These are phyloP conservation scores for Boletus pseudo-olivaceus DNA, from an alignment of 768 basidiomycete genomes.

Conservation along the genomic window DNA sequence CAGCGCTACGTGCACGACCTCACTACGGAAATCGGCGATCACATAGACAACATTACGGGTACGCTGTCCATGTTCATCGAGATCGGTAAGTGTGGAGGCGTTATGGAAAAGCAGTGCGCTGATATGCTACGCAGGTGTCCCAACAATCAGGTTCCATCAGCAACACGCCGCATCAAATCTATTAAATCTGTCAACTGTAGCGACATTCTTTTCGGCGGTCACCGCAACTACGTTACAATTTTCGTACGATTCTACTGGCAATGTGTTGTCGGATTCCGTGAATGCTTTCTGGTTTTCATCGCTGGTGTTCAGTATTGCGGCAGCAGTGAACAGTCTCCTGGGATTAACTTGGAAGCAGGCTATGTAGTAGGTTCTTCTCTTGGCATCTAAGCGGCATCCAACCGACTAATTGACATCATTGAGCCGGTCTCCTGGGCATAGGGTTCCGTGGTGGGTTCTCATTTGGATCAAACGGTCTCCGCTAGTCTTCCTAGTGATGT, in stretches of 20 bases:
- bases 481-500: slow-evolving; percentile 78
- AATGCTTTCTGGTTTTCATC: slow-evolving; percentile 56
- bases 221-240: slow-evolving; percentile 50
- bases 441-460: slow-evolving; percentile 56
- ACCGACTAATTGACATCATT: slow-evolving; percentile 18
- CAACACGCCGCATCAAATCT: slow-evolving; percentile 49
- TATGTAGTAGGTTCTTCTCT: slow-evolving; percentile 44
- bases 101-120: slow-evolving; percentile 18
- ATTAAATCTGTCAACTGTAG: slow-evolving; percentile 49
- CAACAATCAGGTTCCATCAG: slow-evolving; percentile 53
- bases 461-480: slow-evolving; percentile 88
- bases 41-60: slow-evolving; percentile 48
- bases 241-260: slow-evolving; percentile 36
- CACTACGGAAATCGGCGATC: slow-evolving; percentile 49
- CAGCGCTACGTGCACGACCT: slow-evolving; percentile 55
- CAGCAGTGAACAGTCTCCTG: slow-evolving; percentile 51
- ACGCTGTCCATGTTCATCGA: slow-evolving; percentile 53
- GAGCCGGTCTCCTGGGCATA: slow-evolving; percentile 52
- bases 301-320: slow-evolving; percentile 51
- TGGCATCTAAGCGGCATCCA: slow-evolving; percentile 6
- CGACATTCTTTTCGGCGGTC: slow-evolving; percentile 54
- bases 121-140: slow-evolving; percentile 42
- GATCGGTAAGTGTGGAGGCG: slow-evolving; percentile 40
- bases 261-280: slow-evolving; percentile 39
- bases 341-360: slow-evolving; percentile 57